Conservation (phyloP, 306 rosid species). For the Fragaria vesca region DNA sequence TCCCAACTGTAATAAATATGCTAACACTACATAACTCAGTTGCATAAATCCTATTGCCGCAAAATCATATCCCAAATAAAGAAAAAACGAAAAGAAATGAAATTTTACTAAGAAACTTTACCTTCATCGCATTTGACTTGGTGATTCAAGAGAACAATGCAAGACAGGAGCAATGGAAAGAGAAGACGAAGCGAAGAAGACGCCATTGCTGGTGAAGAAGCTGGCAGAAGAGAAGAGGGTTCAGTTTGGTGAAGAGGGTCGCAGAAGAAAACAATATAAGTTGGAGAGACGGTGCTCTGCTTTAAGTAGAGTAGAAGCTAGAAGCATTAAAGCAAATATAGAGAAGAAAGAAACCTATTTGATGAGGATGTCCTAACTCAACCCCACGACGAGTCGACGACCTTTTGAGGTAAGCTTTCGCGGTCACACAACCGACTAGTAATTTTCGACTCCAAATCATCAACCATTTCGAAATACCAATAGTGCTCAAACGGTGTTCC, state of each 20-base stretch:
- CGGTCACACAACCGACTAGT: background rate
- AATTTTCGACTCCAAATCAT: too few relatives aligned
- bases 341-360: background rate
- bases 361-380: conserved; percentile 7
- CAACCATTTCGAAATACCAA: too few relatives aligned
- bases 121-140: conserved; percentile 53
- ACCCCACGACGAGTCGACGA: background rate
- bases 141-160: conserved; percentile 40
- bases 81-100: background rate
- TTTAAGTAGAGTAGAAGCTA: background rate
- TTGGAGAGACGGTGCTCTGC: background rate
- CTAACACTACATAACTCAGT: background rate
- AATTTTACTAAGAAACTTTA: conserved; percentile 3
- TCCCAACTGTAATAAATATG: conserved; percentile 5
- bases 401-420: background rate
- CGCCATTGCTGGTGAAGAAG: conserved; percentile 35
- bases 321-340: background rate
- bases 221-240: background rate
- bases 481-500: too few relatives aligned
- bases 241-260: background rate
- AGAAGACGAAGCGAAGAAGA: conserved; percentile 27
- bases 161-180: conserved; percentile 39
- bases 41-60: background rate
- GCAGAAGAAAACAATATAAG: background rate
- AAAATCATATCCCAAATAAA: background rate